A percentile compares a stretch with the other conserved stretches of the same genome.
Evolutionary conservation across 2,329 filamentous ascomycete genomes (phyloP).

Genomic region (Camptophora hylomeconis): DNA sequence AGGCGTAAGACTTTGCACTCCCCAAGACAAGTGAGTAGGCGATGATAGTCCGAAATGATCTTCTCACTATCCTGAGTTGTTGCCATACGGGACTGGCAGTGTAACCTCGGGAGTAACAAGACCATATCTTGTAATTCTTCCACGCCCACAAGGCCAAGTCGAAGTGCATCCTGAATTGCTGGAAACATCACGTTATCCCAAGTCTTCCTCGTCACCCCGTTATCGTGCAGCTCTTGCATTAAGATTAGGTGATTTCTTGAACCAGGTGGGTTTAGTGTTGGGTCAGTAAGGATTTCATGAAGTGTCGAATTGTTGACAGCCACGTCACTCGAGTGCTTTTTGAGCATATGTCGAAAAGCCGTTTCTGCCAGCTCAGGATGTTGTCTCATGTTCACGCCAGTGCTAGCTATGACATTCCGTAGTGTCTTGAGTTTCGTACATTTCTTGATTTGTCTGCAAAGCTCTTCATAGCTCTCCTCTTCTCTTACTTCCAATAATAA

Average conservation of each 20-base stretch:
- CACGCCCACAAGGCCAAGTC: conserved; percentile 11
- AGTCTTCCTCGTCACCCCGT: conserved; percentile 3
- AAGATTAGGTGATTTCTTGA: conserved; percentile 7
- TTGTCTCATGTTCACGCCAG: conserved; percentile 4
- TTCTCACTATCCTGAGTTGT: too few relatives aligned
- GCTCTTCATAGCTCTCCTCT: not conserved
- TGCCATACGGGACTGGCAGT: too few relatives aligned
- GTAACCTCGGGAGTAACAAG: conserved; percentile 1
- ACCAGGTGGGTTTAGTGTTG: conserved; percentile 12
- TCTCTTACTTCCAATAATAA: not conserved
- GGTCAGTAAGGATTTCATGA: conserved; percentile 12
- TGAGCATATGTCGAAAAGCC: conserved; percentile 9
- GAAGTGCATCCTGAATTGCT: conserved; percentile 10
- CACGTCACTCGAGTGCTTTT: conserved; percentile 4
- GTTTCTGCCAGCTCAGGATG: conserved; percentile 5
- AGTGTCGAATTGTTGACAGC: conserved; percentile 1
- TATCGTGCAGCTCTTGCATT: conserved; percentile 1
- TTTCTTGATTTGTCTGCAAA: conserved; percentile 4
- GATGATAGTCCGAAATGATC: too few relatives aligned
- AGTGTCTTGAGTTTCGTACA: conserved; percentile 7
- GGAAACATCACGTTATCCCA: conserved; percentile 4
- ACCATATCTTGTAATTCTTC: conserved; percentile 8
- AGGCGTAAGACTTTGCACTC: too few relatives aligned
- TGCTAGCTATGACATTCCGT: conserved; percentile 2
- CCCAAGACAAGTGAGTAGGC: too few relatives aligned